phyloP scores from a whole-genome alignment of 2,329 filamentous ascomycete species.

The Triangularia verruculosa region DNA sequence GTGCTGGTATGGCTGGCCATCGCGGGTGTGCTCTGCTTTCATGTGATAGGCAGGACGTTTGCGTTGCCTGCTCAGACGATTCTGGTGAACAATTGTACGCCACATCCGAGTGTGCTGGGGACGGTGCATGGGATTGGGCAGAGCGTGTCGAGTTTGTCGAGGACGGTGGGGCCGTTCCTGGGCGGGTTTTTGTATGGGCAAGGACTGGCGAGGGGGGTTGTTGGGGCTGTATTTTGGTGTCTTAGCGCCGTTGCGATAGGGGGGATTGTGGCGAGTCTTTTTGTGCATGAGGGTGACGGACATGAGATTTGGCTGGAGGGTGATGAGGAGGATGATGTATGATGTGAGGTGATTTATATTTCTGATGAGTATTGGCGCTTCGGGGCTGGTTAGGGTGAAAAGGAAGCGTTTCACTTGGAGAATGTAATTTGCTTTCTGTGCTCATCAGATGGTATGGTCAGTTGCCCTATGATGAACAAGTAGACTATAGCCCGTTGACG shows the following conservation, averaged over 20 bases:
- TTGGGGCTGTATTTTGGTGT: slow-evolving; percentile 59
- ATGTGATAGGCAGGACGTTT: slow-evolving; percentile 72
- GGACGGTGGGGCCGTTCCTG: slow-evolving; percentile 59
- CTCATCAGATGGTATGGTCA: too few species aligned
- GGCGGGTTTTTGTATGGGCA: slow-evolving; percentile 60
- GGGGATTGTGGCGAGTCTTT: slow-evolving; percentile 50
- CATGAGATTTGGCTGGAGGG: slow-evolving; percentile 65
- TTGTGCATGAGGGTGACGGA: slow-evolving; percentile 59
- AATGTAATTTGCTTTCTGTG: too few species aligned
- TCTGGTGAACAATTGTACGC: slow-evolving; percentile 58
- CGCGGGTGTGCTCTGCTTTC: slow-evolving; percentile 58
- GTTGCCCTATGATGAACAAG: too few species aligned
- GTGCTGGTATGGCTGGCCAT: slow-evolving; percentile 63
- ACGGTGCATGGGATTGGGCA: slow-evolving; percentile 57
- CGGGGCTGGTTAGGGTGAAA: too few species aligned
- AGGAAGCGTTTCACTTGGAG: too few species aligned
- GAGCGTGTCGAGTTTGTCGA: slow-evolving; percentile 55
- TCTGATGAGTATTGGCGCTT: too few species aligned
- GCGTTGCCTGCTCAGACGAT: slow-evolving; percentile 57
- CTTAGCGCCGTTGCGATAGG: slow-evolving; percentile 48
- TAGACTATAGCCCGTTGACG: too few species aligned
- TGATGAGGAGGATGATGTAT: slow-evolving; percentile 44
- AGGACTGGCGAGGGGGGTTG: slow-evolving; percentile 54
- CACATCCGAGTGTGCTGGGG: slow-evolving; percentile 56
- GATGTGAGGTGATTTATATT: too few species aligned